Percentiles rank a stretch among this genome's conserved stretches.
These are phyloP conservation scores for Heliosperma pusillum DNA, from an alignment of 148 eudicot species.

Conservation along the genomic window DNA sequence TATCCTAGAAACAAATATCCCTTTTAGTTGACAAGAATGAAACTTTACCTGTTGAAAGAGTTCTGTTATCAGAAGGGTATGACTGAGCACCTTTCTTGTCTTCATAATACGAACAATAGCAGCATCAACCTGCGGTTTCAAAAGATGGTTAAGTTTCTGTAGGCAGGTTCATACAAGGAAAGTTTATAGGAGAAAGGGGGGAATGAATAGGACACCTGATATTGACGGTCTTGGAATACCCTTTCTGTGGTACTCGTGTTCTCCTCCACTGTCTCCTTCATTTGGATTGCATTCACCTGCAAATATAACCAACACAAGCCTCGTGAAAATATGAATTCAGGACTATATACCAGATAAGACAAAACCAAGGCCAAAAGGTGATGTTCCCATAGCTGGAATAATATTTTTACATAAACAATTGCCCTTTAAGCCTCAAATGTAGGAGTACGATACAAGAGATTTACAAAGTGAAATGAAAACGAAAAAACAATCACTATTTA, in stretches of 20 bases:
- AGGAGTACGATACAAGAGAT: too few species aligned
- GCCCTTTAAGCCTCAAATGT: too few species aligned
- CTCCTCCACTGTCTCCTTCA: conserved; percentile 98
- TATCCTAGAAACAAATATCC: too few species aligned
- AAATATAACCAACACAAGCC: conserved; percentile 12
- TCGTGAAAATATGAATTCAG: background rate
- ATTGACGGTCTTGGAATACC: conserved; percentile 99
- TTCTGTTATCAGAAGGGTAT: conserved; percentile 90
- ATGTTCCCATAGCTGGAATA: too few species aligned
- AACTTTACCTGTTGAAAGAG: conserved; percentile 86
- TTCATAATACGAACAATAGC: conserved; percentile 99
- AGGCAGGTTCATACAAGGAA: background rate
- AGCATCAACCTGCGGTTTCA: conserved; percentile 71
- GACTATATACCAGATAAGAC: conserved; percentile 1
- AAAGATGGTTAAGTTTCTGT: conserved; percentile 1
- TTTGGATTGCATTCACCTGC: conserved; percentile 97
- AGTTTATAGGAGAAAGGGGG: background rate
- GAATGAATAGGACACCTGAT: conserved; percentile 50
- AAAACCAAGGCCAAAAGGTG: background rate
- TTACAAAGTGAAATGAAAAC: too few species aligned
- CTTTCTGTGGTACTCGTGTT: conserved; percentile 92
- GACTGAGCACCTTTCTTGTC: conserved; percentile 94
- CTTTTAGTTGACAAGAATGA: background rate
- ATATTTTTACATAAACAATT: too few species aligned
- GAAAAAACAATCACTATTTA: too few species aligned